Percentiles rank a stretch among this genome's conserved stretches.
Conservation (phyloP, 1,284 basidiomycete genomes). For the Puccinia polysora region DNA sequence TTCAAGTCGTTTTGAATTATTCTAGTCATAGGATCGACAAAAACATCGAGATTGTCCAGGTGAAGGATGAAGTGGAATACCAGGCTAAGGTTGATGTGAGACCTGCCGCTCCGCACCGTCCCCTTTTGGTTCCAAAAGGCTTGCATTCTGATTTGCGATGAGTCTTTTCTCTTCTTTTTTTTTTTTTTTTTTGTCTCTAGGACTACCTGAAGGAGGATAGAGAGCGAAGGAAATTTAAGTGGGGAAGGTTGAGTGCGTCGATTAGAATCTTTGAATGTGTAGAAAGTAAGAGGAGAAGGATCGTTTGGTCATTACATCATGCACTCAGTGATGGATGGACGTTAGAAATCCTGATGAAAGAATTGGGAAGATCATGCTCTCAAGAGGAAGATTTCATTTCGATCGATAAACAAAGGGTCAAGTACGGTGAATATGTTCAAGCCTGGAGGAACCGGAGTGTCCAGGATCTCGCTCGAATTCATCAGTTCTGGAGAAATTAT, state of each 20-base stretch:
- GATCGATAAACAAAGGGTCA: background rate
- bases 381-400: conserved; percentile 20
- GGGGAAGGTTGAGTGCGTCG: conserved; percentile 46
- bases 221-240: conserved; percentile 43
- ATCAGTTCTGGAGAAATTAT: conserved; percentile 45
- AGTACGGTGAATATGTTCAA: conserved; percentile 43
- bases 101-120: too few species aligned
- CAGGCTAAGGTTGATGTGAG: conserved; percentile 6
- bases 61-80: conserved; percentile 8
- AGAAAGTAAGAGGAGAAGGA: conserved; percentile 27
- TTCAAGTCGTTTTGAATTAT: conserved; percentile 45
- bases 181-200: conserved; percentile 24
- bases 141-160: too few species aligned
- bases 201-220: conserved; percentile 45
- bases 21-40: conserved; percentile 43
- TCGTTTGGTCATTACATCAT: conserved; percentile 49
- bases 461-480: background rate
- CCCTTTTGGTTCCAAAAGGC: too few species aligned
- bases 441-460: conserved; percentile 44
- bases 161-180: background rate
- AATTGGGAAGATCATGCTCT: conserved; percentile 46
- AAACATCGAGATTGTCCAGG: conserved; percentile 2
- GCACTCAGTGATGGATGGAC: conserved; percentile 50
- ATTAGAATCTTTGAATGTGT: conserved; percentile 45
- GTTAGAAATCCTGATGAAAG: conserved; percentile 47